Conservation (phyloP, 768 basidiomycete species). For the Dentipellis fragilis region DNA sequence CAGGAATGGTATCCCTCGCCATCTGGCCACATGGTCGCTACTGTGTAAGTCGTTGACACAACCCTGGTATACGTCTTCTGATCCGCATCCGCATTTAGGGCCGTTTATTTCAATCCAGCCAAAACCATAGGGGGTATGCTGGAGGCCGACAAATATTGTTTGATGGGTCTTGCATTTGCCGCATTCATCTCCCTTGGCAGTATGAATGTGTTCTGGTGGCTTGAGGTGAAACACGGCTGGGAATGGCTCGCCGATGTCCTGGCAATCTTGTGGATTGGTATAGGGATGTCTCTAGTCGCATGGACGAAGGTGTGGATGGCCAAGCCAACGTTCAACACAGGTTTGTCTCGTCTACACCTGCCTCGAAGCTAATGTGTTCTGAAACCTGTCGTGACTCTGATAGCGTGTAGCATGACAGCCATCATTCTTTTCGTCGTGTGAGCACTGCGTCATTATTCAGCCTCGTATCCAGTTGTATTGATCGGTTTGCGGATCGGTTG, state of each 20-base stretch:
- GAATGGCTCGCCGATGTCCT: conserved; percentile 66
- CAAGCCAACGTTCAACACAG: conserved; percentile 86
- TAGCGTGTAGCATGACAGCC: conserved; percentile 77
- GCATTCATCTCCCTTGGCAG: conserved; percentile 64
- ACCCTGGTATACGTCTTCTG: neutral
- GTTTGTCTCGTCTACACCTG: conserved; percentile 24
- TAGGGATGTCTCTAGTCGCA: conserved; percentile 71
- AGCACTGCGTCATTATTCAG: conserved; percentile 8
- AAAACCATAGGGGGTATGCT: conserved; percentile 91
- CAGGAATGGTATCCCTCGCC: conserved; percentile 48
- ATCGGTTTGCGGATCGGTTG: neutral
- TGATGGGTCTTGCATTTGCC: conserved; percentile 60
- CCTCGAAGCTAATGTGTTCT: neutral
- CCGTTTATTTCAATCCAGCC: conserved; percentile 88
- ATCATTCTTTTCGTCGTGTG: conserved; percentile 82
- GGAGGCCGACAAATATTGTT: conserved; percentile 78
- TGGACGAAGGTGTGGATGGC: conserved; percentile 91
- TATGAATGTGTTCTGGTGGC: conserved; percentile 72
- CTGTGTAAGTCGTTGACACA: conserved; percentile 51
- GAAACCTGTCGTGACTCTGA: conserved; percentile 1
- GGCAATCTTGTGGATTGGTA: conserved; percentile 74
- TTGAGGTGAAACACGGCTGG: conserved; percentile 61
- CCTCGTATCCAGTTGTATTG: neutral
- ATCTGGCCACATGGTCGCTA: conserved; percentile 87
- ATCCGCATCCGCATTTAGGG: conserved; percentile 26